A percentile compares a stretch with the other conserved stretches of the same genome.
phyloP scores from a whole-genome alignment of 495 filamentous ascomycete genomes.

The Aspergillus carlsbadensis region DNA sequence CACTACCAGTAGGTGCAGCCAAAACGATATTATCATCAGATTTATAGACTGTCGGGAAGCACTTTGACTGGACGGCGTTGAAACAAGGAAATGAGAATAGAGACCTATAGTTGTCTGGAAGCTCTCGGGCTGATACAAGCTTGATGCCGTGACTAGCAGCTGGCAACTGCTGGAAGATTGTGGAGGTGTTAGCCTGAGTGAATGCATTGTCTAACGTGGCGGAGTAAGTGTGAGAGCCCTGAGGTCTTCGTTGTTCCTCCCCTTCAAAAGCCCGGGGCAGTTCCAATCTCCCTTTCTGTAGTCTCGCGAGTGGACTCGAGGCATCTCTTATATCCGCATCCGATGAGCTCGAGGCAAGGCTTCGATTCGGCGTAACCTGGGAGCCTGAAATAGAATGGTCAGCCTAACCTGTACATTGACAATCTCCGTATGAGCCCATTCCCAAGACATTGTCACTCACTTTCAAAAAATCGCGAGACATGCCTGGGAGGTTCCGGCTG shows the following conservation, averaged over 20 bases:
- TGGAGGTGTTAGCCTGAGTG: background rate
- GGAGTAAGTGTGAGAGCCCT: conserved; percentile 4
- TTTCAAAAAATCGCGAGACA: conserved; percentile 30
- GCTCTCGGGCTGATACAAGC: conserved; percentile 66
- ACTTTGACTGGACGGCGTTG: conserved; percentile 91
- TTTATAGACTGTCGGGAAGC: conserved; percentile 69
- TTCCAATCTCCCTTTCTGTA: conserved; percentile 15
- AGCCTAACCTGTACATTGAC: conserved; percentile 1
- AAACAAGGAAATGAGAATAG: conserved; percentile 82
- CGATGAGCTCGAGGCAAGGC: conserved; percentile 28
- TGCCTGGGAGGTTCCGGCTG: conserved; percentile 6
- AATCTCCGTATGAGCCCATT: background rate
- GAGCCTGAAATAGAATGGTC: conserved; percentile 18
- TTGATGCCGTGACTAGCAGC: conserved; percentile 62
- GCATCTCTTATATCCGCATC: conserved; percentile 21
- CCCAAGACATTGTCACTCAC: conserved; percentile 22
- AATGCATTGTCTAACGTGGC: background rate
- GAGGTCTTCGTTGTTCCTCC: background rate
- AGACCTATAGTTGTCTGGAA: conserved; percentile 75
- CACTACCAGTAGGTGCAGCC: conserved; percentile 88
- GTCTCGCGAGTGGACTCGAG: conserved; percentile 33
- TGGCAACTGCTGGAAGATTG: conserved; percentile 30
- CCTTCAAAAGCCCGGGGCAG: background rate
- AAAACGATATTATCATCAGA: conserved; percentile 83
- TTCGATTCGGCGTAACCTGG: conserved; percentile 24